These are phyloP conservation scores for Syzygium grande DNA, from an alignment of 345 rosid genomes.

Conservation along the genomic window DNA sequence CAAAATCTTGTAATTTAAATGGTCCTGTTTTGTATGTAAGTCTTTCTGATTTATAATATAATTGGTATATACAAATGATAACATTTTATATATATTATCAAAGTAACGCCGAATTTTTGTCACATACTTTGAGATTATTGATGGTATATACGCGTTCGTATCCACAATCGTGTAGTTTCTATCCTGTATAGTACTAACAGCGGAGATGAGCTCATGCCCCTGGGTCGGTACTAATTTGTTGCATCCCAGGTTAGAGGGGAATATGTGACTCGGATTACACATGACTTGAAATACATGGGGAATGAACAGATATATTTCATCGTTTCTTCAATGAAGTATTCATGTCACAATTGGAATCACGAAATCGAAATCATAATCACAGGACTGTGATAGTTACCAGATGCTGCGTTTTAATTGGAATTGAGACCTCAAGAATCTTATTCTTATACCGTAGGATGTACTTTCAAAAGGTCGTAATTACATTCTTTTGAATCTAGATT, in stretches of 20 bases:
- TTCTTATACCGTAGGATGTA: not conserved
- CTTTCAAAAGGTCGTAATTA: not conserved
- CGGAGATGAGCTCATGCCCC: not conserved
- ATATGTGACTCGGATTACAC: not conserved
- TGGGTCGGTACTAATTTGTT: not conserved
- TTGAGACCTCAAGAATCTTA: not conserved
- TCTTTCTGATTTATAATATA: not conserved
- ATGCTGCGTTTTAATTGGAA: not conserved
- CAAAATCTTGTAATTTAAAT: not conserved
- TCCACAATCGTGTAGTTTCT: not conserved
- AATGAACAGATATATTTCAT: not conserved
- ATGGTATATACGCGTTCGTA: not conserved
- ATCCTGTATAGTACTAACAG: no score
- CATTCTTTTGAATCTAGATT: not conserved
- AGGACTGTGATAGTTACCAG: not conserved
- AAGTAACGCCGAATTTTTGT: not conserved
- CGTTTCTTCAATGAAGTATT: not conserved
- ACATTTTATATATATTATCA: not conserved
- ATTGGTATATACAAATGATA: not conserved
- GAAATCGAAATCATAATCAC: not conserved
- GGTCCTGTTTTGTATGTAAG: not conserved
- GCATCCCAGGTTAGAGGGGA: not conserved
- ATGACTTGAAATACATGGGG: not conserved
- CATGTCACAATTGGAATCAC: not conserved
- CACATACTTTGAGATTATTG: not conserved